A percentile compares a stretch with the other conserved stretches of the same genome.
Conservation (phyloP, 495 filamentous ascomycete genomes). For the Aspergillus carlsbadensis region DNA sequence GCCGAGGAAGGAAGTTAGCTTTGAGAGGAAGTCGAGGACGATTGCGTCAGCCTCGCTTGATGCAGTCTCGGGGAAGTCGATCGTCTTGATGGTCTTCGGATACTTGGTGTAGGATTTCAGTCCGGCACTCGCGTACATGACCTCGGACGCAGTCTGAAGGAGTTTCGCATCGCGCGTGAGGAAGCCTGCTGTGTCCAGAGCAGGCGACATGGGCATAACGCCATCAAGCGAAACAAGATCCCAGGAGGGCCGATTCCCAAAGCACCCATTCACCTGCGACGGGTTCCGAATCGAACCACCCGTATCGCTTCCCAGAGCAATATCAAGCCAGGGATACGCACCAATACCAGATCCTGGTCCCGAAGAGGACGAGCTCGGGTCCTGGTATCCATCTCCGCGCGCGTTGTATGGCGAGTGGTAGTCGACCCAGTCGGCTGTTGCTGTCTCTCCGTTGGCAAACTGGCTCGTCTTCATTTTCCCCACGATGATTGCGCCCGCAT, state of each 20-base stretch:
- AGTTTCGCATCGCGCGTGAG: slow-evolving; percentile 46
- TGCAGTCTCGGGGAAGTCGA: not conserved
- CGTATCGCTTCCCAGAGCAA: slow-evolving; percentile 48
- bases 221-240: slow-evolving; percentile 21
- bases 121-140: slow-evolving; percentile 30
- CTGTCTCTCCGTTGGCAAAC: slow-evolving; percentile 40
- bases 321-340: slow-evolving; percentile 43
- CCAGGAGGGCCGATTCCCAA: slow-evolving; percentile 29
- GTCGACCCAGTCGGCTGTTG: slow-evolving; percentile 42
- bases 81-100: not conserved
- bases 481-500: slow-evolving; percentile 46
- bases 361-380: slow-evolving; percentile 36
- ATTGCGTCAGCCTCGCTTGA: not conserved
- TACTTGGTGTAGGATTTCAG: slow-evolving; percentile 7
- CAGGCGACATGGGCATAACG: slow-evolving; percentile 46
- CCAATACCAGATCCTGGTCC: slow-evolving; percentile 38
- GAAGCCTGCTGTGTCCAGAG: slow-evolving; percentile 50
- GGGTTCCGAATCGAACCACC: slow-evolving; percentile 43
- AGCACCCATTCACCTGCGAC: slow-evolving; percentile 12
- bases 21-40: not conserved
- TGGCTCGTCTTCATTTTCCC: slow-evolving; percentile 50
- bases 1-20: not conserved
- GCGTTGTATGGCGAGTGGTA: slow-evolving; percentile 45
- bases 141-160: slow-evolving; percentile 45
- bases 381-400: slow-evolving; percentile 45